Percentiles rank a stretch among this genome's conserved stretches.
Conservation (phyloP, 768 basidiomycete genomes). For the Termitomyces sp. region DNA sequence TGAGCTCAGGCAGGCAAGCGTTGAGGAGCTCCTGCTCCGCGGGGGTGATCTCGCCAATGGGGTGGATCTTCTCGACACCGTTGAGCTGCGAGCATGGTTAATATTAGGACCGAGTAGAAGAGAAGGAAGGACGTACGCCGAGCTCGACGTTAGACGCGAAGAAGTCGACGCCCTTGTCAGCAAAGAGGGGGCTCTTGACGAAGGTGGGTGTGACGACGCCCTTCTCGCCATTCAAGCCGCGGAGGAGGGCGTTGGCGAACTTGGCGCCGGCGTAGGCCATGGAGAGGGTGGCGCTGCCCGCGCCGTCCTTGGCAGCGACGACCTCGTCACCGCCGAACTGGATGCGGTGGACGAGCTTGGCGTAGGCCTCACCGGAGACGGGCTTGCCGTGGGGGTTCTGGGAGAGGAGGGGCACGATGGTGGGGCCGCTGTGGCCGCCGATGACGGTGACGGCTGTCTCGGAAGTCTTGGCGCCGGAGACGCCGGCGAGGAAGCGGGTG, state of each 20-base stretch:
- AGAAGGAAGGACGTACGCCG: constrained; percentile 55
- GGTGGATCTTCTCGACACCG: constrained; percentile 92
- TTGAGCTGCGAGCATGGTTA: constrained; percentile 38
- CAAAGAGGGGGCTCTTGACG: constrained; percentile 85
- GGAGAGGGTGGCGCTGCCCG: constrained; percentile 89
- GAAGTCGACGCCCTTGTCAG: constrained; percentile 83
- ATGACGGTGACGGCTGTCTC: constrained; percentile 78
- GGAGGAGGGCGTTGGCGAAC: constrained; percentile 79
- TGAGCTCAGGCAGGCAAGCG: constrained; percentile 85
- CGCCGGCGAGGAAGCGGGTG: constrained; percentile 78
- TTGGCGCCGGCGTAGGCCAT: constrained; percentile 96
- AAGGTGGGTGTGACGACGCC: constrained; percentile 81
- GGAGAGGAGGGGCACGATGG: constrained; percentile 93
- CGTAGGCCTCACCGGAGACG: constrained; percentile 70
- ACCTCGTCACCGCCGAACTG: constrained; percentile 99
- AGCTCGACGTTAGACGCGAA: constrained; percentile 95
- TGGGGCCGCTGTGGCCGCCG: constrained; percentile 96
- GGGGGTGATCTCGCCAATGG: constrained; percentile 70
- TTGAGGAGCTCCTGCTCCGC: constrained; percentile 84
- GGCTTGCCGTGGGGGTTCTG: constrained; percentile 67
- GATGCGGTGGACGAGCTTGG: constrained; percentile 84
- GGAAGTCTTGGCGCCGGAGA: constrained; percentile 59
- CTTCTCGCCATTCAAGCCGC: constrained; percentile 85
- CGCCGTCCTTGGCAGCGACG: constrained; percentile 95
- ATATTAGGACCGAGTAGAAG: no score